Evolutionary conservation across 75 land plant species (phyloP).

Genomic region (Selaginella tamariscina): DNA sequence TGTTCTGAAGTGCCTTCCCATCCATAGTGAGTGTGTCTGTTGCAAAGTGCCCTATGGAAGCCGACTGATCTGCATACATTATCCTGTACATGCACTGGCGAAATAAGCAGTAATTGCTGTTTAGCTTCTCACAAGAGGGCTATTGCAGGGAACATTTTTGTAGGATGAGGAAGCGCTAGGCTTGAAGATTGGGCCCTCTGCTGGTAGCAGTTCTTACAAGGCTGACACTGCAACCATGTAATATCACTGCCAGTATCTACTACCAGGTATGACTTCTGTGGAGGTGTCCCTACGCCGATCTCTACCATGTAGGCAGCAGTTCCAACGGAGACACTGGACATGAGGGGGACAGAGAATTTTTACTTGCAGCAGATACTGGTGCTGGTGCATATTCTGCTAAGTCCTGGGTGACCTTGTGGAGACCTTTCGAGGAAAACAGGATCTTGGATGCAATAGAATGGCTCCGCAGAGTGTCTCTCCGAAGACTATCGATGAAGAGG

Average conservation of each 20-base stretch:
- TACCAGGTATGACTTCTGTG: background rate
- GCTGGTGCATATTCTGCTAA: too few relatives aligned
- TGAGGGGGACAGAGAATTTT: too few relatives aligned
- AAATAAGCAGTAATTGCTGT: background rate
- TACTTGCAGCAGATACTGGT: too few relatives aligned
- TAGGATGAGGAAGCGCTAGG: conserved; percentile 33
- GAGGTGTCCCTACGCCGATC: conserved; percentile 17
- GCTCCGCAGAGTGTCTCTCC: too few relatives aligned
- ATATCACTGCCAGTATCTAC: conserved; percentile 24
- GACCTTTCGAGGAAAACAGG: too few relatives aligned
- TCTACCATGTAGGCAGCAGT: conserved; percentile 14
- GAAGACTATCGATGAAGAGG: too few relatives aligned
- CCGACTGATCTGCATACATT: background rate
- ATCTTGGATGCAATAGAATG: too few relatives aligned
- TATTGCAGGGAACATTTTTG: background rate
- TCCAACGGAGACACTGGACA: too few relatives aligned
- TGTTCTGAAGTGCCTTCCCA: background rate
- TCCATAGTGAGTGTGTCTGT: background rate
- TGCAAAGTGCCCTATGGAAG: background rate
- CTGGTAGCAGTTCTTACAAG: background rate
- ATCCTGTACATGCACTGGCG: background rate
- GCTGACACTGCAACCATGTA: conserved; percentile 21
- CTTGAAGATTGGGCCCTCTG: conserved; percentile 31
- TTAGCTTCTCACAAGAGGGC: background rate
- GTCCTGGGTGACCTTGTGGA: too few relatives aligned